Base-by-base conservation (phyloP, 495 filamentous ascomycete genomes). In the Geopyxis carbonaria region DNA sequence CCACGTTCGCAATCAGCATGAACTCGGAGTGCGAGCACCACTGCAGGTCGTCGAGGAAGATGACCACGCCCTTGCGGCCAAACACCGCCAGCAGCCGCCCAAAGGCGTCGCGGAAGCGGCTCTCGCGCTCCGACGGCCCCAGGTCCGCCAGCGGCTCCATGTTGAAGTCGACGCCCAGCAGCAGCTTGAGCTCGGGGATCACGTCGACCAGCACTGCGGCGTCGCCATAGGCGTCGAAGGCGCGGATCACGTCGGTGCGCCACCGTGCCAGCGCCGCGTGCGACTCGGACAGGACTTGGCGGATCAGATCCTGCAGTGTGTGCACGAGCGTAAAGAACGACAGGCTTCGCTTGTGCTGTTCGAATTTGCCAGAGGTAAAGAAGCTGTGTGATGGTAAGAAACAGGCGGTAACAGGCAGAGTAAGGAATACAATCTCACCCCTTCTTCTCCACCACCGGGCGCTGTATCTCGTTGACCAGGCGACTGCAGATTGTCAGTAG, bases 251-350 rank as follows among this genome's bases (percentile, higher is more conserved):
- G 31, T 56, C 52, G 30, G 47, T 55, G 29, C 52, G 40, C 52
- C 52, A 56, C 32, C 51, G 38, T 16, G 42, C 38, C 34, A 56
- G 51, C 10, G 44, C 51, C 22, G 44, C 43, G 14, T 29, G 37
- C 8, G 52, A 50, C 30, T 56, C 52, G 10, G 52, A 56, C 16
- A 56, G 46, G 5, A 55, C 52, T 25, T 56, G 52, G 20, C 52
- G 52, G 10, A 56, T 51, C 22, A 56, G 44, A 22, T 56, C 52
- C 45, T 56, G 52, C 11, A 56, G 38, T 14, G 52, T 54, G 29
- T 56, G 52, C 31, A 51, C 44, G 6, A 56, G 23, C n/a, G 52
- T 56, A 20, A 56, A 56, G 30, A 56, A 56, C 28, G 40, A 47
- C 10, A 56, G 48, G 2, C 43, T 51, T 11, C 51, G 40, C 27